Evolutionary conservation across 306 rosid genomes (phyloP).

Genomic region (Quercus parvula): DNA sequence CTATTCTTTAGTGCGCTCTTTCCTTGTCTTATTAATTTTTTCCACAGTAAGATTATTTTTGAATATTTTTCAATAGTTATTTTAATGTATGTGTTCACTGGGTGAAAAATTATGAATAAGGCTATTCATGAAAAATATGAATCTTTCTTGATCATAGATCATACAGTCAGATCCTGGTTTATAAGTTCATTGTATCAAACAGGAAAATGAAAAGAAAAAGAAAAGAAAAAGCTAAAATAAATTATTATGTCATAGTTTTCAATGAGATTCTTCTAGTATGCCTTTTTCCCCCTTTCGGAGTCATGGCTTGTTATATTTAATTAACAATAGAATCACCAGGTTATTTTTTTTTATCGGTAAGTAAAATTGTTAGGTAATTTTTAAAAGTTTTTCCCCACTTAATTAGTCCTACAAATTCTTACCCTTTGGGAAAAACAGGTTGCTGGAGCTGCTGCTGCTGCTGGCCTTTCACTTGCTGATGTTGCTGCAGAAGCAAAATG

Average conservation of each 20-base stretch:
- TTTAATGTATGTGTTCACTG: background rate
- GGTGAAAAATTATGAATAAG: background rate
- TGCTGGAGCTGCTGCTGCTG: constrained; percentile 97
- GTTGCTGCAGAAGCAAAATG: constrained; percentile 83
- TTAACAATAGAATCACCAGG: background rate
- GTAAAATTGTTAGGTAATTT: too few relatives aligned
- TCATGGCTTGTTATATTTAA: background rate
- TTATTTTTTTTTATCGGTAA: background rate
- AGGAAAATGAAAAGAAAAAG: background rate
- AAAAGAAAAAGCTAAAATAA: background rate
- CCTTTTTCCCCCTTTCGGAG: background rate
- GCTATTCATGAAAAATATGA: background rate
- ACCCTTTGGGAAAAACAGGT: constrained; percentile 49
- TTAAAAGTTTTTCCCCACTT: background rate
- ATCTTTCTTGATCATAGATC: background rate
- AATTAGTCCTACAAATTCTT: background rate
- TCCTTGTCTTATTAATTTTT: background rate
- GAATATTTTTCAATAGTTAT: background rate
- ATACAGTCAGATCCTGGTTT: background rate
- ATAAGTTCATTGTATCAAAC: background rate
- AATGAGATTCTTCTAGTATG: background rate
- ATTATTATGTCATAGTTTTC: background rate
- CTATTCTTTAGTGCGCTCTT: background rate
- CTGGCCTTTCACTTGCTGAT: constrained; percentile 71
- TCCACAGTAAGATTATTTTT: background rate